Evolutionary conservation across 352 stramenopile species (phyloP).

Genomic region (Globisporangium heterothallicum): DNA sequence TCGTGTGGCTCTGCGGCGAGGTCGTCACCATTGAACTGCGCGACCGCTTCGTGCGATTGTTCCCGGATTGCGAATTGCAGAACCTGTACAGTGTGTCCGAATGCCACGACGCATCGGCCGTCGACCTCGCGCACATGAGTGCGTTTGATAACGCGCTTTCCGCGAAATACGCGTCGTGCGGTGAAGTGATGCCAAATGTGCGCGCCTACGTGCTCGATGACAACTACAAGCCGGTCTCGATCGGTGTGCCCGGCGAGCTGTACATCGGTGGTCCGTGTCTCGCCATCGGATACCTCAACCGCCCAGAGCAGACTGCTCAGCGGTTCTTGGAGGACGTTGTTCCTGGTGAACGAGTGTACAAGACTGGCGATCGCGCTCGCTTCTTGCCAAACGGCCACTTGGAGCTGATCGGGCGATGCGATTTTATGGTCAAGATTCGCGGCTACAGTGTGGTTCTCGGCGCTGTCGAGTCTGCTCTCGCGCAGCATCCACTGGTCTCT

Average conservation of each 20-base stretch:
- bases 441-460: slow-evolving; percentile 93
- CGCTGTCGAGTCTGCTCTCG: slow-evolving; percentile 87
- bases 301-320: slow-evolving; percentile 67
- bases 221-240: slow-evolving; percentile 44
- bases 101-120: slow-evolving; percentile 89
- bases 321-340: slow-evolving; percentile 72
- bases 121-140: slow-evolving; percentile 71
- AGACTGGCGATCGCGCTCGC: slow-evolving; percentile 88
- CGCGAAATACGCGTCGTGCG: slow-evolving; percentile 86
- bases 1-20: slow-evolving; percentile 91
- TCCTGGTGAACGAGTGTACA: slow-evolving; percentile 81
- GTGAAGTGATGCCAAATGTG: slow-evolving; percentile 83
- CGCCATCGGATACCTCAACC: slow-evolving; percentile 81
- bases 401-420: slow-evolving; percentile 90
- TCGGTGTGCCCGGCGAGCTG: slow-evolving; percentile 71
- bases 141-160: slow-evolving; percentile 66
- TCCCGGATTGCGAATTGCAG: slow-evolving; percentile 82
- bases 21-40: slow-evolving; percentile 90
- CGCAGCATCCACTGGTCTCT: slow-evolving; percentile 76
- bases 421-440: slow-evolving; percentile 96
- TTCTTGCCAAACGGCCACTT: slow-evolving; percentile 89
- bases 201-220: slow-evolving; percentile 77
- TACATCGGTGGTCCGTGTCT: slow-evolving; percentile 86
- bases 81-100: slow-evolving; percentile 94
- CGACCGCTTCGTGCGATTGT: slow-evolving; percentile 77